phyloP scores from a whole-genome alignment of 345 rosid species.

The Populus alba region DNA sequence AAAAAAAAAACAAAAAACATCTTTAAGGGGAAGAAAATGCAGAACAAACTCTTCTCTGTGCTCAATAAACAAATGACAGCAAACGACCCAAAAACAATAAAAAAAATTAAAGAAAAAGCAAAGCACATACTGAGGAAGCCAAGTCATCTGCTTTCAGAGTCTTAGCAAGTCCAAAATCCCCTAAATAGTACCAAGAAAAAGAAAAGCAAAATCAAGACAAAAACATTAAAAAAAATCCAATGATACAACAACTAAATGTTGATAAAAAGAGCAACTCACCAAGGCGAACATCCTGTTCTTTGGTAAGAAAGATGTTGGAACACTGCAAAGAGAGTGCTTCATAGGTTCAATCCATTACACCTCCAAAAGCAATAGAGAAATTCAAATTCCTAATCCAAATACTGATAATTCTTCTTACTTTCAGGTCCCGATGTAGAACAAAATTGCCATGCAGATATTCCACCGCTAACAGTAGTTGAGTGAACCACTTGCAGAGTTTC shows the following conservation, averaged over 20 bases:
- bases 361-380: slow-evolving; percentile 11
- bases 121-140: slow-evolving; percentile 81
- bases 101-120: not conserved
- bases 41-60: not conserved
- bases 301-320: slow-evolving; percentile 94
- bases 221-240: not conserved
- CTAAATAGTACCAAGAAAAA: slow-evolving; percentile 40
- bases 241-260: slow-evolving; percentile 5
- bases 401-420: slow-evolving; percentile 43
- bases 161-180: slow-evolving; percentile 98
- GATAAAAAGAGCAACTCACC: slow-evolving; percentile 48
- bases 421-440: slow-evolving; percentile 93
- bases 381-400: slow-evolving; percentile 15
- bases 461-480: slow-evolving; percentile 82
- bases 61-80: not conserved
- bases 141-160: slow-evolving; percentile 91
- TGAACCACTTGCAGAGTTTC: slow-evolving; percentile 99
- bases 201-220: not conserved
- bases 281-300: slow-evolving; percentile 90
- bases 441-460: slow-evolving; percentile 94
- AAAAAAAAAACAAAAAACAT: not conserved
- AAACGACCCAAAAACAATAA: not conserved
- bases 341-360: slow-evolving; percentile 31
- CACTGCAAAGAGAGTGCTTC: slow-evolving; percentile 51
- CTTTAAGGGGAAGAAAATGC: not conserved